Evolutionary conservation across 2,329 filamentous ascomycete genomes (phyloP).

Genomic region (Aspergillus chevalieri): DNA sequence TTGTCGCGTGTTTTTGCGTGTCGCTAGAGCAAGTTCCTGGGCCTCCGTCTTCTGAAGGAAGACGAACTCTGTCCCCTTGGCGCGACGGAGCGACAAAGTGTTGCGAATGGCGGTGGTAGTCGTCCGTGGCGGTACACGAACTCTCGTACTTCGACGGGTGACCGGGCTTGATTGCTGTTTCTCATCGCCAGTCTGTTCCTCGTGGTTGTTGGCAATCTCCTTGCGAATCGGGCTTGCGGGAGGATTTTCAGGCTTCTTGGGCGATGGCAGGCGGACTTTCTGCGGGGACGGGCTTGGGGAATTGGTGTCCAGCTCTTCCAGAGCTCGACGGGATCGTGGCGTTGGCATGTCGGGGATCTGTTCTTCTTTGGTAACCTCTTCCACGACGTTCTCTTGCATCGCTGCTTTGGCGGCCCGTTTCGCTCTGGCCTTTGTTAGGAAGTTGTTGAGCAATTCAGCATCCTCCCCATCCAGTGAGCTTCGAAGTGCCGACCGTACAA

Average conservation of each 20-base stretch:
- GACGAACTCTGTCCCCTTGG: slow-evolving; percentile 42
- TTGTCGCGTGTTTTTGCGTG: slow-evolving; percentile 37
- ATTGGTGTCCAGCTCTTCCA: slow-evolving; percentile 34
- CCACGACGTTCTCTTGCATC: slow-evolving; percentile 12
- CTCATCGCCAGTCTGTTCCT: slow-evolving; percentile 9
- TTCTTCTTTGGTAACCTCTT: slow-evolving; percentile 8
- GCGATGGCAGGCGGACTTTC: slow-evolving; percentile 20
- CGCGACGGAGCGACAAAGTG: slow-evolving; percentile 37
- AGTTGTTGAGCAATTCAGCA: slow-evolving; percentile 34
- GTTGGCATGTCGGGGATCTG: slow-evolving; percentile 17
- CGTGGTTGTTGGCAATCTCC: slow-evolving; percentile 8
- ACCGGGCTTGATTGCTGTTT: slow-evolving; percentile 19
- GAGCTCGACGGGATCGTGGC: slow-evolving; percentile 27
- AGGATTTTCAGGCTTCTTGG: slow-evolving; percentile 19
- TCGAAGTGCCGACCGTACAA: slow-evolving; percentile 32
- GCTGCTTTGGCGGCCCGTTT: slow-evolving; percentile 34
- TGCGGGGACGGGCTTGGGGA: slow-evolving; percentile 34
- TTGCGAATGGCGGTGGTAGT: slow-evolving; percentile 26
- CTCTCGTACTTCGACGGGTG: slow-evolving; percentile 33
- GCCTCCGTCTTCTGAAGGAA: slow-evolving; percentile 37
- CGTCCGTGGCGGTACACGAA: slow-evolving; percentile 14
- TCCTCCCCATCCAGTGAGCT: slow-evolving; percentile 36
- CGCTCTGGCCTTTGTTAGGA: slow-evolving; percentile 36
- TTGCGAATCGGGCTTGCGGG: slow-evolving; percentile 13
- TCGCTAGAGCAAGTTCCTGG: slow-evolving; percentile 37